phyloP scores from a whole-genome alignment of 768 basidiomycete genomes.

The Trametes elegans region DNA sequence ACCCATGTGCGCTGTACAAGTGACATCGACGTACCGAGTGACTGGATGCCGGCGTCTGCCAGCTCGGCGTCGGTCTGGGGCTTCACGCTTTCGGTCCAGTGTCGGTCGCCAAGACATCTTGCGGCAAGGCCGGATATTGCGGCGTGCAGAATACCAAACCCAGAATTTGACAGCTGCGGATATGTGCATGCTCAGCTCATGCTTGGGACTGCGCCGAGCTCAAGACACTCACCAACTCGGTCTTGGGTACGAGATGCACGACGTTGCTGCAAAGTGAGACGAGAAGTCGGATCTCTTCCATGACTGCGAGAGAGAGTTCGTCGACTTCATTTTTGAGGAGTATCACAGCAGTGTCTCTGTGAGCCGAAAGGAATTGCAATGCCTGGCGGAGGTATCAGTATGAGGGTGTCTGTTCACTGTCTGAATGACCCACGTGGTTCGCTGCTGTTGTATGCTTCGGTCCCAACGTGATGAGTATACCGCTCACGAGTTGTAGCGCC shows the following conservation, averaged over 20 bases:
- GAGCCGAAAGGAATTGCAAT: conserved; percentile 75
- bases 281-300: conserved; percentile 81
- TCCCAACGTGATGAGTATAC: conserved; percentile 76
- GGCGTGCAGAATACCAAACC: conserved; percentile 83
- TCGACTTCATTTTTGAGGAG: conserved; percentile 75
- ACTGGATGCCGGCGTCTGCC: conserved; percentile 48
- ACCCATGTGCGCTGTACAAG: neutral
- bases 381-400: conserved; percentile 44
- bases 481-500: conserved; percentile 76
- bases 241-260: conserved; percentile 67
- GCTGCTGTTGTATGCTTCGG: conserved; percentile 62
- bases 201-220: neutral
- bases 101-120: conserved; percentile 58
- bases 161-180: conserved; percentile 49
- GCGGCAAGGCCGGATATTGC: conserved; percentile 76
- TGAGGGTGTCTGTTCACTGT: neutral
- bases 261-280: conserved; percentile 69
- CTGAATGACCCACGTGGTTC: conserved; percentile 36
- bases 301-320: conserved; percentile 55
- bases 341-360: conserved; percentile 81
- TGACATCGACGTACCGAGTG: conserved; percentile 43
- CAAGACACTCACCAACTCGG: conserved; percentile 64
- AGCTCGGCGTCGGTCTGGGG: conserved; percentile 70
- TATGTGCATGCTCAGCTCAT: conserved; percentile 31
- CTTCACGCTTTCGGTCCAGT: conserved; percentile 53